Percentiles rank a stretch among this genome's conserved stretches.
Evolutionary conservation across 345 rosid genomes (phyloP).

Genomic region (Trapa incisa): DNA sequence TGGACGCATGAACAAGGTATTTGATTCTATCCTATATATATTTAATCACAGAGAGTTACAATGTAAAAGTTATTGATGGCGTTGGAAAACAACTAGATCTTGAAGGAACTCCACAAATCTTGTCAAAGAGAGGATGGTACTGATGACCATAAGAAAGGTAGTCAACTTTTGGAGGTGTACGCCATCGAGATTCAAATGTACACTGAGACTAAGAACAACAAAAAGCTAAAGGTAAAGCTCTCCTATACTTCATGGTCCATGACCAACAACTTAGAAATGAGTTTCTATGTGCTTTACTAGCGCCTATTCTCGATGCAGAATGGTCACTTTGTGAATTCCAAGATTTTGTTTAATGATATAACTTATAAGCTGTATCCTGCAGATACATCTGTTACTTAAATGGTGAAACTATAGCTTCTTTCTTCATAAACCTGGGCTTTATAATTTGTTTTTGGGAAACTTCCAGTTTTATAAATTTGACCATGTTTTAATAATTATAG

Average conservation of each 20-base stretch:
- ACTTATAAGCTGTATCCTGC: no score
- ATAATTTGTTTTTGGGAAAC: no score
- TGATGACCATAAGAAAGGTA: slow-evolving; percentile 99
- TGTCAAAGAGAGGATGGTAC: slow-evolving; percentile 97
- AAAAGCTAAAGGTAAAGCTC: slow-evolving; percentile 56
- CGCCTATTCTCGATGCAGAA: neutral
- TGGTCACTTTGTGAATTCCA: no score
- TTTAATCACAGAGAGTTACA: neutral
- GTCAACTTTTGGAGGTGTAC: slow-evolving; percentile 95
- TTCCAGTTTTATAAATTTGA: no score
- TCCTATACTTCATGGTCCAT: neutral
- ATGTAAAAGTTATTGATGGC: neutral
- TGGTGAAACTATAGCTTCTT: no score
- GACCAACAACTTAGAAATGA: neutral
- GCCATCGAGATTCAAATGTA: slow-evolving; percentile 98
- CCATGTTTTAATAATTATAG: no score
- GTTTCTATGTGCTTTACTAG: neutral
- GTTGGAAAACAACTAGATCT: slow-evolving; percentile 30
- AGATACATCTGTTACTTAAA: no score
- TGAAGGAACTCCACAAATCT: slow-evolving; percentile 93
- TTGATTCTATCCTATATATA: neutral
- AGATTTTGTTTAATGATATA: no score
- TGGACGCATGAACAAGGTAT: slow-evolving; percentile 92
- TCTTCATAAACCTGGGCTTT: no score
- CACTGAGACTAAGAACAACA: slow-evolving; percentile 94